Percentiles rank a stretch among this genome's conserved stretches.
Evolutionary conservation across 1,284 basidiomycete species (phyloP).

Genomic region (Ustilago tritici): DNA sequence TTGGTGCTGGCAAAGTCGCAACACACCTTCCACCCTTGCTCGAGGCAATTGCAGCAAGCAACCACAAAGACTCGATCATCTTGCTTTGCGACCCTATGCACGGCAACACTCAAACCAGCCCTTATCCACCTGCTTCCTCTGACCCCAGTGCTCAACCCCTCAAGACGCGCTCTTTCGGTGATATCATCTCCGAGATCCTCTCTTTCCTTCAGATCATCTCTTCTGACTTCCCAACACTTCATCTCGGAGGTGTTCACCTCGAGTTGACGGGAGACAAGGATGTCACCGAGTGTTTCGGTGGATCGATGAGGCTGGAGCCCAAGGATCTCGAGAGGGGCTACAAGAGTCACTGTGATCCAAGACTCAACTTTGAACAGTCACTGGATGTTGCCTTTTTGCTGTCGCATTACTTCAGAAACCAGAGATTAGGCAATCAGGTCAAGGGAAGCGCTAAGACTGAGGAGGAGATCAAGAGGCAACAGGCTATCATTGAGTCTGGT

Average conservation of each 20-base stretch:
- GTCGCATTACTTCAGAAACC: conserved; percentile 60
- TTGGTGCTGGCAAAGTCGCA: conserved; percentile 82
- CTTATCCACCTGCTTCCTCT: conserved; percentile 52
- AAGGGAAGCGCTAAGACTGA: conserved; percentile 19
- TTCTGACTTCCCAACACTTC: conserved; percentile 73
- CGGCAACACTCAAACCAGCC: conserved; percentile 75
- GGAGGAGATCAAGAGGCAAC: conserved; percentile 46
- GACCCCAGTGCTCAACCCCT: conserved; percentile 56
- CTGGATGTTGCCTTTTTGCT: conserved; percentile 69
- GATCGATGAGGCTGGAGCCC: conserved; percentile 74
- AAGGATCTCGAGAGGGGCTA: conserved; percentile 74
- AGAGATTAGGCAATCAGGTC: conserved; percentile 43
- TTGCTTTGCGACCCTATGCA: conserved; percentile 99
- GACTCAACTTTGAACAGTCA: conserved; percentile 74
- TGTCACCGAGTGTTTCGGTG: conserved; percentile 78
- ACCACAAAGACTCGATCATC: conserved; percentile 80
- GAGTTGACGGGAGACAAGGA: conserved; percentile 97
- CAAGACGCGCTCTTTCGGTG: conserved; percentile 85
- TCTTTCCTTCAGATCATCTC: conserved; percentile 79
- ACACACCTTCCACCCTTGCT: conserved; percentile 84
- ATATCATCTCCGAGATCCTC: conserved; percentile 89
- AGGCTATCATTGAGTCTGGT: conserved; percentile 46
- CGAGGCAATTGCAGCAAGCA: conserved; percentile 81
- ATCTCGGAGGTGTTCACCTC: conserved; percentile 92
- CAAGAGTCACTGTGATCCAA: conserved; percentile 68